Percentiles rank a stretch among this genome's conserved stretches.
Conservation (phyloP, 345 rosid species). For the Eucalyptus polyanthemos region DNA sequence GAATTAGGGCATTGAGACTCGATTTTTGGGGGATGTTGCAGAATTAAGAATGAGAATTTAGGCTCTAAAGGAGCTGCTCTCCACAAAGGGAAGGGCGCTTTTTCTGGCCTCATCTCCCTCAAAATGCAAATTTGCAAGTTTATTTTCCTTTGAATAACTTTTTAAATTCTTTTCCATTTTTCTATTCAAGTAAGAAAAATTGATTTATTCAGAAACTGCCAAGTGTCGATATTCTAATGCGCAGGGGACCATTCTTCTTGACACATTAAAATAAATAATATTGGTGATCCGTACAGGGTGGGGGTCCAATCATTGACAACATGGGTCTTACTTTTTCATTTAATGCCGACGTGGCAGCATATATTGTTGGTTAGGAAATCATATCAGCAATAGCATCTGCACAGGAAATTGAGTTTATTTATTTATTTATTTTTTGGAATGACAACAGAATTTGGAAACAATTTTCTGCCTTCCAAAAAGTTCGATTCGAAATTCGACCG, state of each 20-base stretch:
- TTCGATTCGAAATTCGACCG: not conserved
- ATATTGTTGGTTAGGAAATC: not conserved
- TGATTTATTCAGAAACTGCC: not conserved
- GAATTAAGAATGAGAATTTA: not conserved
- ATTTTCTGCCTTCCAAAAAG: not conserved
- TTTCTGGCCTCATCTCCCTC: not conserved
- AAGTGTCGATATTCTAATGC: not conserved
- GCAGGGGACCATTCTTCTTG: not conserved
- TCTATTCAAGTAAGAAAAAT: not conserved
- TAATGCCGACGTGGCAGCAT: not conserved
- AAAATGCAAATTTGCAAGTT: not conserved
- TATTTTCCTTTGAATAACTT: not conserved
- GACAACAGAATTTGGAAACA: not conserved
- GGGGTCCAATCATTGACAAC: not conserved
- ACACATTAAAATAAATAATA: not conserved
- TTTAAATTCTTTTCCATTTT: not conserved
- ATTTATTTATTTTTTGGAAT: not conserved
- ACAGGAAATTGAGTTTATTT: not conserved
- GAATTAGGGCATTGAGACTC: not conserved
- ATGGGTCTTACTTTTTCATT: not conserved
- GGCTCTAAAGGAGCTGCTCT: not conserved
- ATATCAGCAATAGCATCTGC: not conserved
- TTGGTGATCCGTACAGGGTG: not conserved
- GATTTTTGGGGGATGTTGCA: not conserved
- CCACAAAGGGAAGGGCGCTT: not conserved